Evolutionary conservation across 1,284 basidiomycete species (phyloP), one percentile per base, ranked within the genome.

Genomic region (Thelephora terrestris): DNA sequence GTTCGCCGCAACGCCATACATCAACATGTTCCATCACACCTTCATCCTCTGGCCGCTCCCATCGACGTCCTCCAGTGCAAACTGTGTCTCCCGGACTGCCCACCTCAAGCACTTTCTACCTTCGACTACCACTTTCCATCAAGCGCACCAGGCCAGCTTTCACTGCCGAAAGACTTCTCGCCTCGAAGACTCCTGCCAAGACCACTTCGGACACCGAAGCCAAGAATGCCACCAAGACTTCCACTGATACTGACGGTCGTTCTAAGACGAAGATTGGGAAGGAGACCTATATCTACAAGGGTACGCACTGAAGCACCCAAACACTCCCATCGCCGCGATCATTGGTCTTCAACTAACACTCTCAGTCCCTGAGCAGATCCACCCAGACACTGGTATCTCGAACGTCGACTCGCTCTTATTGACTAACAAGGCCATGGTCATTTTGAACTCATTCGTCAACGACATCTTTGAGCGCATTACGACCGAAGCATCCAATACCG

Each of bases 271-370:
- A 78, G 71, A 58, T 69, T 46, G 70, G 78, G 59, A 79, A 79
- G 71, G 78, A 81, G 71, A 78, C 78, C 18, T 81, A 82, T 70
- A 80, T 83, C 64, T 81, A 81, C 72, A 81, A 81, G 68, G 78
- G 74, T 70, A 56, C 56, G 67, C 64, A 21, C 14, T 32, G 47
- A 34, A 18, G 21, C n/a, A 40, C 44, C 17, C n/a, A n/a, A n/a
- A n/a, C n/a, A n/a, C n/a, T n/a, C 27, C 36, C 14, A 35, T n/a
- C n/a, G n/a, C n/a, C n/a, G n/a, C n/a, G n/a, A n/a, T n/a, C n/a
- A n/a, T n/a, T n/a, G n/a, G n/a, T n/a, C n/a, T n/a, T n/a, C n/a
- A n/a, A n/a, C n/a, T n/a, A n/a, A n/a, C n/a, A n/a, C n/a, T n/a
- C n/a, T 60, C 60, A 74, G 79, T 81, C 50, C 70, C 81, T 54